Percentiles rank a stretch among this genome's conserved stretches.
These are phyloP conservation scores for Geosiphon pyriformis DNA, from an alignment of 192 early-diverging fungal genomes.

Conservation along the genomic window DNA sequence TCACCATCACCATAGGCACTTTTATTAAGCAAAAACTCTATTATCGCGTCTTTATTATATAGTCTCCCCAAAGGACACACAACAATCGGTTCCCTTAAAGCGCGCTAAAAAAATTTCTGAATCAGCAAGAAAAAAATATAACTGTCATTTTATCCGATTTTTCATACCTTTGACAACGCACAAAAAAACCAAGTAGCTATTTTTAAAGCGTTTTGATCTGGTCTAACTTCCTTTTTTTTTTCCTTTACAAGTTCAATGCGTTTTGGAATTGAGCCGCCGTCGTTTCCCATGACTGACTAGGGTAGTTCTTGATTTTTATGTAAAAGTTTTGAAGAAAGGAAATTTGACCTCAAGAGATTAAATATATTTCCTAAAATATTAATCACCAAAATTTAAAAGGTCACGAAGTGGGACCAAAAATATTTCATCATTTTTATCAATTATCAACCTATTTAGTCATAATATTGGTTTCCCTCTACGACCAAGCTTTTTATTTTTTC, in stretches of 20 bases:
- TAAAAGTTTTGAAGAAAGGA: background rate
- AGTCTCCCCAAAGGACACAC: constrained; percentile 67
- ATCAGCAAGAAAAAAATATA: background rate
- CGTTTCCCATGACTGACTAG: constrained; percentile 71
- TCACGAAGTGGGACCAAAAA: no score
- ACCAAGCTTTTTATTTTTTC: no score
- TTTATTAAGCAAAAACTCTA: constrained; percentile 70
- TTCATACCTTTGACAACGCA: constrained; percentile 66
- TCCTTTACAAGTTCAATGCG: constrained; percentile 81
- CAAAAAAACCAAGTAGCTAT: constrained; percentile 68
- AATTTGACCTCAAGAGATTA: no score
- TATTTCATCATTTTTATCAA: no score
- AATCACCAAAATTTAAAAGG: no score
- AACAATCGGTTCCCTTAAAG: constrained; percentile 61
- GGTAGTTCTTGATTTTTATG: constrained; percentile 2
- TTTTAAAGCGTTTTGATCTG: constrained; percentile 59
- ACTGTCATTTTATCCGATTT: background rate
- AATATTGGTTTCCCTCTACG: no score
- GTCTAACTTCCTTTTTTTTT: constrained; percentile 58
- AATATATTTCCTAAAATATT: no score
- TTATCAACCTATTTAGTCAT: no score
- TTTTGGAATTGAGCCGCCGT: constrained; percentile 86
- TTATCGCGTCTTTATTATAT: constrained; percentile 77
- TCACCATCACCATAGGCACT: constrained; percentile 75
- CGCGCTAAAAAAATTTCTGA: constrained; percentile 27